A percentile compares a stretch with the other conserved stretches of the same genome.
phyloP scores from a whole-genome alignment of 2,329 filamentous ascomycete species.

The Colletotrichum sp. region DNA sequence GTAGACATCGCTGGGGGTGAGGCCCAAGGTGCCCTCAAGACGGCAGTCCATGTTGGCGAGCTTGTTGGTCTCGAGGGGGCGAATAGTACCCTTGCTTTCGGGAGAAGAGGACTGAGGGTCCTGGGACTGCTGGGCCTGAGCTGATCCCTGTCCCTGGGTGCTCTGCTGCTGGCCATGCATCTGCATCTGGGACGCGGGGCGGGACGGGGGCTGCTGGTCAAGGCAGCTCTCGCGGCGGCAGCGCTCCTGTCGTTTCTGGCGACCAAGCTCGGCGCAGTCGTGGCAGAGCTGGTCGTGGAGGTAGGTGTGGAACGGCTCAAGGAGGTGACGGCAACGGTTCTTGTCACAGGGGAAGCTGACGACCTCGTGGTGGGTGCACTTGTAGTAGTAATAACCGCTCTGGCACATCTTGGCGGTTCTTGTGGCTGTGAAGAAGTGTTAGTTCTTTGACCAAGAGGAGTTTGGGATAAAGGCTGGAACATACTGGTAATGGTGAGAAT shows the following conservation, averaged over 20 bases:
- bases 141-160: neutral
- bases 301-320: neutral
- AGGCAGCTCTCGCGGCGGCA: neutral
- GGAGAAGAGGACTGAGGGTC: neutral
- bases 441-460: neutral
- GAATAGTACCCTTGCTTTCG: neutral
- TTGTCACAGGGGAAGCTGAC: slow-evolving; percentile 12
- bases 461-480: neutral
- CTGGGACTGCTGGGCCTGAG: neutral
- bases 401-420: slow-evolving; percentile 7
- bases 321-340: neutral
- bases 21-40: slow-evolving; percentile 3
- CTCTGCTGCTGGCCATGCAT: neutral
- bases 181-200: neutral
- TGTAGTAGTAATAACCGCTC: slow-evolving; percentile 22
- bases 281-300: slow-evolving; percentile 21
- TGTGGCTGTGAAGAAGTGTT: neutral
- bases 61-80: slow-evolving; percentile 19
- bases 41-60: slow-evolving; percentile 23
- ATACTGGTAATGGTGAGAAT: neutral
- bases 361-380: slow-evolving; percentile 17
- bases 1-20: neutral
- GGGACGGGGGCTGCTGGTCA: neutral
- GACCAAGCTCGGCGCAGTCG: slow-evolving; percentile 8
- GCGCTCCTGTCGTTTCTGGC: neutral